Evolutionary conservation across 75 land plant genomes (phyloP).

Genomic region (Pinus albicaulis): DNA sequence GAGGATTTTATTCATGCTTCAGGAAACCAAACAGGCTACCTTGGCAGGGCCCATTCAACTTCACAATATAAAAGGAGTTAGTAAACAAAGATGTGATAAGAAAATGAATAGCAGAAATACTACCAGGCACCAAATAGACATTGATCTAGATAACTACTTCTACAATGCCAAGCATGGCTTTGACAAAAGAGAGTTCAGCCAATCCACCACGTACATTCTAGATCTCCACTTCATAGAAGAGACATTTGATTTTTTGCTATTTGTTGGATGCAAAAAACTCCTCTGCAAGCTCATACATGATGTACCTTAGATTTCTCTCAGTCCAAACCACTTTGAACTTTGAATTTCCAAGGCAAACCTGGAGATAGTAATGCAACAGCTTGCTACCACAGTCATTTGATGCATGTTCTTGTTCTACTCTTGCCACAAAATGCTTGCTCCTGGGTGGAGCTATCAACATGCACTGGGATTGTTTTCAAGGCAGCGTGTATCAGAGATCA

Average conservation of each 20-base stretch:
- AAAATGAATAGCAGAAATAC: background rate
- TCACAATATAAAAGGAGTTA: background rate
- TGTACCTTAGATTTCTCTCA: slow-evolving; percentile 75
- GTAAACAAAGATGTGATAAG: background rate
- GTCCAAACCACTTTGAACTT: slow-evolving; percentile 77
- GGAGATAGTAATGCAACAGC: slow-evolving; percentile 63
- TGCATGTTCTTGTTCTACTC: slow-evolving; percentile 71
- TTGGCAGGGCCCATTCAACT: too few species aligned
- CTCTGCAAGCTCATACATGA: slow-evolving; percentile 46
- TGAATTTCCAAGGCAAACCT: slow-evolving; percentile 23
- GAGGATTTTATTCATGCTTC: background rate
- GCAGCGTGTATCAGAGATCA: too few species aligned
- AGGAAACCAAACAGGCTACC: too few species aligned
- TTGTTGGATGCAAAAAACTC: slow-evolving; percentile 18
- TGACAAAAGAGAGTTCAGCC: slow-evolving; percentile 56
- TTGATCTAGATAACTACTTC: background rate
- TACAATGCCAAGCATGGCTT: slow-evolving; percentile 13
- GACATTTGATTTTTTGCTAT: slow-evolving; percentile 9
- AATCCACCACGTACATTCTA: slow-evolving; percentile 79
- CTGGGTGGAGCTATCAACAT: too few species aligned
- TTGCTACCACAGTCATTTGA: slow-evolving; percentile 60
- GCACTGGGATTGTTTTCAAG: too few species aligned
- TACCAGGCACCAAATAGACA: background rate
- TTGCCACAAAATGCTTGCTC: slow-evolving; percentile 17
- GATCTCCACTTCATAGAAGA: slow-evolving; percentile 47